phyloP scores from a whole-genome alignment of 2,329 filamentous ascomycete genomes.

The Ceratocystis smalleyi region DNA sequence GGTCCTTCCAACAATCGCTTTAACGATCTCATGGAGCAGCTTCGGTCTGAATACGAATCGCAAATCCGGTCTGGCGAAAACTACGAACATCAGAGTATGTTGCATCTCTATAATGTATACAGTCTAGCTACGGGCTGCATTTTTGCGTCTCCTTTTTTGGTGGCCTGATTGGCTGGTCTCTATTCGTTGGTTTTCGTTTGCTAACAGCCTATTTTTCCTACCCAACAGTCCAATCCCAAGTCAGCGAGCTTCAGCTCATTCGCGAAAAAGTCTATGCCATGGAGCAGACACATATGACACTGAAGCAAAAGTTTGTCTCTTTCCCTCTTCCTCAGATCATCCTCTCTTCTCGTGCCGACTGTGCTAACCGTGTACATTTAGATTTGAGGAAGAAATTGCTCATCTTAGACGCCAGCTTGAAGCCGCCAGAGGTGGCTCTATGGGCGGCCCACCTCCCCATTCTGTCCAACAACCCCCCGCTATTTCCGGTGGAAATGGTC shows the following conservation, averaged over 20 bases:
- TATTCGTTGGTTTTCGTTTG: conserved; percentile 15
- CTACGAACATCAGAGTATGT: conserved; percentile 88
- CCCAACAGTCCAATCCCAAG: conserved; percentile 62
- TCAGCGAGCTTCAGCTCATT: conserved; percentile 90
- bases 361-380: conserved; percentile 25
- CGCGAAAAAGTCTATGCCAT: conserved; percentile 84
- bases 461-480: conserved; percentile 73
- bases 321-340: background rate
- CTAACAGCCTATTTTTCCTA: conserved; percentile 18
- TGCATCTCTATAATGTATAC: conserved; percentile 10
- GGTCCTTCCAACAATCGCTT: conserved; percentile 37
- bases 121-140: background rate
- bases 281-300: conserved; percentile 72
- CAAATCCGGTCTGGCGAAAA: conserved; percentile 68
- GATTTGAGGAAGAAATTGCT: conserved; percentile 84
- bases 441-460: conserved; percentile 58
- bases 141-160: background rate
- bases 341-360: background rate
- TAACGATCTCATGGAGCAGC: conserved; percentile 79
- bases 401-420: conserved; percentile 78
- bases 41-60: conserved; percentile 79
- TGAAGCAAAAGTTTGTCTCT: conserved; percentile 65
- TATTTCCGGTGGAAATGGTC: conserved; percentile 77
- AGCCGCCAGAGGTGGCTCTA: conserved; percentile 47
- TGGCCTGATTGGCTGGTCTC: conserved; percentile 9